A percentile compares a stretch with the other conserved stretches of the same genome.
Evolutionary conservation across 2,329 filamentous ascomycete genomes (phyloP).

Genomic region (Trichoderma pleuroti): DNA sequence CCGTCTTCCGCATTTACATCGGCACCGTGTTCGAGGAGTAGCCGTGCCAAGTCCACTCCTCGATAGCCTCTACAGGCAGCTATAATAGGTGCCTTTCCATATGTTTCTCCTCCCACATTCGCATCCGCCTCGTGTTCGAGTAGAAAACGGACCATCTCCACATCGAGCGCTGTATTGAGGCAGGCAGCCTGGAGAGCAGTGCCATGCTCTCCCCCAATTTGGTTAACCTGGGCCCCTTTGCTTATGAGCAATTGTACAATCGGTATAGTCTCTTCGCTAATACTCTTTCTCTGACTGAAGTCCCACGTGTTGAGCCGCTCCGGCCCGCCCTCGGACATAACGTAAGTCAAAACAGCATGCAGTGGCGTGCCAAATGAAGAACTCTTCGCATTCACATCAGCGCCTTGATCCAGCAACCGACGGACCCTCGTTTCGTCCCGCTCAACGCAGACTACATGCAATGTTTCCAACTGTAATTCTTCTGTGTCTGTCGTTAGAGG

Average conservation of each 20-base stretch:
- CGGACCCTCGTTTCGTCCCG: background rate
- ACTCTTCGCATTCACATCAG: background rate
- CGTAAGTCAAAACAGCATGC: background rate
- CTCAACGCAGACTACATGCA: fast-evolving
- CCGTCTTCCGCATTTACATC: background rate
- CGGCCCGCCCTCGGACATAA: too few relatives aligned
- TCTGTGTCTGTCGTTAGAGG: too few relatives aligned
- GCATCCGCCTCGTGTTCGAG: background rate
- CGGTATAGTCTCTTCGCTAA: background rate
- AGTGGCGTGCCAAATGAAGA: background rate
- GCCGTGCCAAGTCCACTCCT: too few relatives aligned
- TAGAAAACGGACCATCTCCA: background rate
- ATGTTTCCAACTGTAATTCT: too few relatives aligned
- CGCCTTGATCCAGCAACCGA: background rate
- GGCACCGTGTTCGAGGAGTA: background rate
- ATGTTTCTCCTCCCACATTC: background rate
- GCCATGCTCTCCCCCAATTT: fast-evolving
- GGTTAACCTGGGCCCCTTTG: background rate
- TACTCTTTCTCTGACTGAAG: too few relatives aligned
- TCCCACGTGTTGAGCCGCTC: too few relatives aligned
- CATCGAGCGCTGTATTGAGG: fast-evolving
- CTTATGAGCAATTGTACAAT: background rate
- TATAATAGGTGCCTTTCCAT: background rate
- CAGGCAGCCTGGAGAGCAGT: background rate
- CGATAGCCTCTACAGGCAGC: fast-evolving